Evolutionary conservation across 768 basidiomycete species (phyloP).

Genomic region (Suillus alpinus): DNA sequence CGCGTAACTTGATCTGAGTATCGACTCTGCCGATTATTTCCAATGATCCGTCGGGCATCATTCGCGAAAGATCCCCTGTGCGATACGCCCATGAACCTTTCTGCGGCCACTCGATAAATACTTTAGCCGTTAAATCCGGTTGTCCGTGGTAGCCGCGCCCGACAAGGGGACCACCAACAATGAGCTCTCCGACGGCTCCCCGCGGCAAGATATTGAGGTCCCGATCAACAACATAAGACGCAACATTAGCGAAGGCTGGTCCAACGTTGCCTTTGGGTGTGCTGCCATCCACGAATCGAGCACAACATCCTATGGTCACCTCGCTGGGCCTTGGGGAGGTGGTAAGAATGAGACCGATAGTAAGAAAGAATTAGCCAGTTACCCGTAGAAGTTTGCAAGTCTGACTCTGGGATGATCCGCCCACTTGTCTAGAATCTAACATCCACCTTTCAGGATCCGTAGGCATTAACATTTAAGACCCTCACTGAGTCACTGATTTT

Average conservation of each 20-base stretch:
- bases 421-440: slow-evolving; percentile 45
- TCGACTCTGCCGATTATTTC: slow-evolving; percentile 52
- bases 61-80: slow-evolving; percentile 49
- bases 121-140: slow-evolving; percentile 42
- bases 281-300: slow-evolving; percentile 38
- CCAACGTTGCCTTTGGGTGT: slow-evolving; percentile 46
- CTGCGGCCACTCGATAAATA: slow-evolving; percentile 44
- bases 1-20: slow-evolving; percentile 50
- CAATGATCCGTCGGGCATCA: slow-evolving; percentile 47
- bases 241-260: slow-evolving; percentile 33
- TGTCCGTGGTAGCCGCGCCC: slow-evolving; percentile 49
- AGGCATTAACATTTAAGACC: slow-evolving; percentile 4
- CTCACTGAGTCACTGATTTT: slow-evolving; percentile 51
- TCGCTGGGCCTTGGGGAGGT: slow-evolving; percentile 40
- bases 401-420: slow-evolving; percentile 41
- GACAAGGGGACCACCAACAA: slow-evolving; percentile 49
- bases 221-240: slow-evolving; percentile 41
- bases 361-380: neutral
- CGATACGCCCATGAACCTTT: slow-evolving; percentile 42
- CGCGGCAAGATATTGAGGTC: slow-evolving; percentile 41
- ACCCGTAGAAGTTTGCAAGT: slow-evolving; percentile 51
- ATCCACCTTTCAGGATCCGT: neutral
- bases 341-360: neutral
- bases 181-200: slow-evolving; percentile 46
- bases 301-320: slow-evolving; percentile 51